Evolutionary conservation across 2,329 filamentous ascomycete species (phyloP).

Genomic region (Catunica adiposa): DNA sequence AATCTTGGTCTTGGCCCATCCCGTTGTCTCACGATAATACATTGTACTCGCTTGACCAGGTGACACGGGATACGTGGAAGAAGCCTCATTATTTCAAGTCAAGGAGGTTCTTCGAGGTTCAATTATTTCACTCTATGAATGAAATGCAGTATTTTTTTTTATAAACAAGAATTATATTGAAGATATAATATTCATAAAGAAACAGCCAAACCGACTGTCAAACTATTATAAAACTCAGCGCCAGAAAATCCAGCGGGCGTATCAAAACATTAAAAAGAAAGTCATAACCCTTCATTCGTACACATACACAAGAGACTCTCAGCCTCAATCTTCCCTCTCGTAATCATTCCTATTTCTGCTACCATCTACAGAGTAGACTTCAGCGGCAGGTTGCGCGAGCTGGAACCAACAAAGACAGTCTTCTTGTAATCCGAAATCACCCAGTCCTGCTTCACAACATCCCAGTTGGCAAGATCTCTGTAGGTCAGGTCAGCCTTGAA

Average conservation of each 20-base stretch:
- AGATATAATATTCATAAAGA: neutral
- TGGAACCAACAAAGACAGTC: conserved; percentile 38
- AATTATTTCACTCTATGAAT: too few relatives aligned
- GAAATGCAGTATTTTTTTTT: too few relatives aligned
- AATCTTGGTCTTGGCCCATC: too few relatives aligned
- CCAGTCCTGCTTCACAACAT: conserved; percentile 68
- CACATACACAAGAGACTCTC: neutral
- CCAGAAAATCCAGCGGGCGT: neutral
- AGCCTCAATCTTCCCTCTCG: neutral
- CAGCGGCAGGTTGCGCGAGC: conserved; percentile 37
- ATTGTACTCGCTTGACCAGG: too few relatives aligned
- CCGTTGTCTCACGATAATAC: too few relatives aligned
- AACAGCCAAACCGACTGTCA: neutral
- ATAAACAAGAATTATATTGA: too few relatives aligned
- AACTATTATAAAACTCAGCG: neutral
- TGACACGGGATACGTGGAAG: too few relatives aligned
- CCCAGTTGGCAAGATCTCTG: conserved; percentile 80
- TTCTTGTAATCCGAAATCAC: conserved; percentile 37
- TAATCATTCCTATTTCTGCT: neutral
- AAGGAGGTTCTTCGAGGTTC: too few relatives aligned
- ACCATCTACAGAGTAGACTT: conserved; percentile 19
- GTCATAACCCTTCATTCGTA: neutral
- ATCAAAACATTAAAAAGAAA: neutral
- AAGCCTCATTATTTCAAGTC: too few relatives aligned
- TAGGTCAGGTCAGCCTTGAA: conserved; percentile 58